Base-by-base conservation (phyloP, 768 basidiomycete genomes). In the Mycena filopes region DNA sequence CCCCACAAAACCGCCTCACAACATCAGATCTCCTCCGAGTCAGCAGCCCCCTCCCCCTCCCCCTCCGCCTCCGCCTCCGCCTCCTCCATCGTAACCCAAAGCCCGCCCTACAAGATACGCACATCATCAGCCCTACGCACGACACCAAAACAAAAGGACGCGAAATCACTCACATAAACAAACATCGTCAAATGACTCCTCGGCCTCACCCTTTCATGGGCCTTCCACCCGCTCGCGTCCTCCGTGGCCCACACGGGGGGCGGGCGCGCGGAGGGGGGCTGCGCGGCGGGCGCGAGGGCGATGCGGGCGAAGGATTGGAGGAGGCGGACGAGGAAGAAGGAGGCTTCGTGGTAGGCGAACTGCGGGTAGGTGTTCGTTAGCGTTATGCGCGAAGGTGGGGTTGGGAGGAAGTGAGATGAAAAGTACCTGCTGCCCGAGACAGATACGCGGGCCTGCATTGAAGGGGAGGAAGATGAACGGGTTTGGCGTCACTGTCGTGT, bases 261-360 rank as follows among this genome's bases (percentile, higher is more conserved):
- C 4, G 87, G 81, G 26, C 73, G 75, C 2, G 81, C 78, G 8
- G 65, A 74, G 11, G 79, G 73, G 6, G 83, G 79, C 53, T 86
- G 86, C 0, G 81, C 82, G 16, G 84, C 81, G 6, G 73, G 74
- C 2, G 81, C 84, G 23, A 87, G 78, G 3, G 74, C 69, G 42
- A 91, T 74, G 2, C 71, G 70, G 4, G 81, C 81, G 74, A 88
- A 89, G 12, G 73, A 72, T 71, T 91, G 90, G 8, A 90, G 73
- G 10, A 91, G 76, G 12, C 86, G 82, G 48, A 87, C 80, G 46
- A 91, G 80, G 75, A 89, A 83, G 75, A 87, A 91, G 1, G 88
- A 89, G 3, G 82, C 76, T 70, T 89, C 87, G 63, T 89, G 82
- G 74, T 90, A 90, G 7, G 90, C 89, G 69, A 89, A 89, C 84